Evolutionary conservation across 805 yeast genomes (phyloP).

Genomic region (Ogataea pilisensis): DNA sequence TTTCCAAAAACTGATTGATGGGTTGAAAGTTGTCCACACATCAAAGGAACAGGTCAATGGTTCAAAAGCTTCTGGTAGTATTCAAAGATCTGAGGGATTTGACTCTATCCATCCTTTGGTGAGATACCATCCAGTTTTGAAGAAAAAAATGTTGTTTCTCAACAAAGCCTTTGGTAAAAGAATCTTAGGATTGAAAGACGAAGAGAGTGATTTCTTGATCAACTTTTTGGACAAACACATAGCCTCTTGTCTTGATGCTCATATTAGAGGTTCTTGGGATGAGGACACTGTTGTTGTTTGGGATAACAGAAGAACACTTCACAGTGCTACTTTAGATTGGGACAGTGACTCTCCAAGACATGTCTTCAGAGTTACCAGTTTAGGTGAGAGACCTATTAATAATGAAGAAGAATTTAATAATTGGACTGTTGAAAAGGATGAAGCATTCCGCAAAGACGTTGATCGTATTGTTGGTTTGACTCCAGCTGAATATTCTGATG

Average conservation of each 20-base stretch:
- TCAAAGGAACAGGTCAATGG: conserved; percentile 61
- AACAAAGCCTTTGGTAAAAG: conserved; percentile 56
- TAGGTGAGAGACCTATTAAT: conserved; percentile 56
- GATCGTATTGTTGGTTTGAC: conserved; percentile 28
- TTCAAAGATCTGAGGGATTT: conserved; percentile 57
- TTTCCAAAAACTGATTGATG: conserved; percentile 50
- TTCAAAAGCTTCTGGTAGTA: conserved; percentile 46
- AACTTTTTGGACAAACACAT: conserved; percentile 49
- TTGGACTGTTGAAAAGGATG: conserved; percentile 13
- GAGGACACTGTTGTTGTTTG: conserved; percentile 62
- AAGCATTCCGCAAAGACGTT: background rate
- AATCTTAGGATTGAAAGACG: conserved; percentile 61
- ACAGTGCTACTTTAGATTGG: conserved; percentile 66
- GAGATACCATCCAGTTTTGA: conserved; percentile 62
- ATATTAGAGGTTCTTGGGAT: conserved; percentile 61
- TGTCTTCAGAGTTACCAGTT: conserved; percentile 62
- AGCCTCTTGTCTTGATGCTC: conserved; percentile 46
- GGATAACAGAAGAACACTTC: conserved; percentile 66
- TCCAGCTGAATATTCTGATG: conserved; percentile 1
- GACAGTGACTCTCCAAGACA: conserved; percentile 57
- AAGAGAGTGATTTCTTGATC: conserved; percentile 57
- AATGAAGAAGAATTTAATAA: conserved; percentile 13
- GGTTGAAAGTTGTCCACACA: conserved; percentile 60
- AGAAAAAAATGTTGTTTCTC: conserved; percentile 48
- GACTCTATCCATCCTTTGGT: conserved; percentile 57